Percentiles rank a stretch among this genome's conserved stretches.
phyloP scores from a whole-genome alignment of 495 filamentous ascomycete genomes.

The Bacidia gigantensis region DNA sequence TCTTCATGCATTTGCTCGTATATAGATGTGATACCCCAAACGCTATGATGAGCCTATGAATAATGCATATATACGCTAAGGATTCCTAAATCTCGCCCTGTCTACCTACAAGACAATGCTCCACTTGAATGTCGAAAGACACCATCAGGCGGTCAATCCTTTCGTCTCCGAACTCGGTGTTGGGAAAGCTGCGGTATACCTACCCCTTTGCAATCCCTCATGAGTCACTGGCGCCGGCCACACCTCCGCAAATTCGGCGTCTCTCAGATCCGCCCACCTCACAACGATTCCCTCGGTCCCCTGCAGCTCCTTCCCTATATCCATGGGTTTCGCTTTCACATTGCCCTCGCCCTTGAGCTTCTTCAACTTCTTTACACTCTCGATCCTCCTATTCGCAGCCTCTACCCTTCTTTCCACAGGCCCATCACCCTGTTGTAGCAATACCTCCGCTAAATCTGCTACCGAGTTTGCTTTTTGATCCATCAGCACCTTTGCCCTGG shows the following conservation, averaged over 20 bases:
- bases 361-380: constrained; percentile 23
- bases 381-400: constrained; percentile 17
- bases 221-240: constrained; percentile 66
- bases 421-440: constrained; percentile 29
- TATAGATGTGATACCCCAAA: background rate
- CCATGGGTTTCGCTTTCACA: constrained; percentile 20
- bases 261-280: constrained; percentile 54
- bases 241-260: constrained; percentile 47
- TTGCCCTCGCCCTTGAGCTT: constrained; percentile 21
- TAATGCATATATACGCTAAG: background rate
- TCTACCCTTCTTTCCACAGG: constrained; percentile 15
- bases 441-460: constrained; percentile 73
- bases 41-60: background rate
- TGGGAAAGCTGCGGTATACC: constrained; percentile 19
- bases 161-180: constrained; percentile 4
- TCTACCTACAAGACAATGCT: too few relatives aligned
- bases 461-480: constrained; percentile 80
- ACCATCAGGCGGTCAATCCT: too few relatives aligned
- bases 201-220: constrained; percentile 27
- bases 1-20: background rate
- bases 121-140: too few relatives aligned
- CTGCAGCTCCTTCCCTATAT: constrained; percentile 18
- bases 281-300: constrained; percentile 27
- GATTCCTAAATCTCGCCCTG: too few relatives aligned
- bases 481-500: constrained; percentile 54